Conservation (phyloP, 164 flowering plant species). For the Macadamia integrifolia region DNA sequence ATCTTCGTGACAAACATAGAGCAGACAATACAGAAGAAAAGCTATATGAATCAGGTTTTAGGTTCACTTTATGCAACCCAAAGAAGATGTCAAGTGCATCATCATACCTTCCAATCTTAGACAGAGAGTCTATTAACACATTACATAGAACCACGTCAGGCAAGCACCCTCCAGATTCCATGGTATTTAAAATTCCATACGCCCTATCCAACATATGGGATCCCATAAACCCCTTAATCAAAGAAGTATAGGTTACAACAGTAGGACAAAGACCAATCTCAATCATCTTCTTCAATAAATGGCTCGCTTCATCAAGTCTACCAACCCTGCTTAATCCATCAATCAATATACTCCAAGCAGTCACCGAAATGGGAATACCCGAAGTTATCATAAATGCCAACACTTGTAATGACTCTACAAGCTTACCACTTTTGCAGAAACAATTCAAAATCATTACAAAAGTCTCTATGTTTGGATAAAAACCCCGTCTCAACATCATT, state of each 20-base stretch:
- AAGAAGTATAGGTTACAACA: conserved; percentile 54
- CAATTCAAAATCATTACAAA: conserved; percentile 40
- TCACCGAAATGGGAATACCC: conserved; percentile 36
- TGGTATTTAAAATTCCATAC: conserved; percentile 20
- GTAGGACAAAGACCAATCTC: conserved; percentile 42
- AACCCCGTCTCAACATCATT: conserved; percentile 36
- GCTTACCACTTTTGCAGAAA: conserved; percentile 42
- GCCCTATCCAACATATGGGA: conserved; percentile 27
- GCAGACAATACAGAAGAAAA: conserved; percentile 37
- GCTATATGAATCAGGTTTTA: conserved; percentile 57
- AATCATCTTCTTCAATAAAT: conserved; percentile 45
- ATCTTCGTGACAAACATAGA: conserved; percentile 28
- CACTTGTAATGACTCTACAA: conserved; percentile 42
- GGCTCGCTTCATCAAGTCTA: conserved; percentile 25
- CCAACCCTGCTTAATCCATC: conserved; percentile 41
- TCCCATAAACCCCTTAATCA: conserved; percentile 47
- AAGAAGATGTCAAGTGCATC: conserved; percentile 43
- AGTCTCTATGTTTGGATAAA: conserved; percentile 34
- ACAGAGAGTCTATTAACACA: conserved; percentile 46
- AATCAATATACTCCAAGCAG: conserved; percentile 50
- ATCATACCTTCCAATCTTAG: conserved; percentile 39
- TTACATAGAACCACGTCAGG: conserved; percentile 57
- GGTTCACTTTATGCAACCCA: conserved; percentile 22
- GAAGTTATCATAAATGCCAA: conserved; percentile 39
- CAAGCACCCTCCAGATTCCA: conserved; percentile 30